Evolutionary conservation across 1,284 basidiomycete species (phyloP).

Genomic region (Ustilago lituana): DNA sequence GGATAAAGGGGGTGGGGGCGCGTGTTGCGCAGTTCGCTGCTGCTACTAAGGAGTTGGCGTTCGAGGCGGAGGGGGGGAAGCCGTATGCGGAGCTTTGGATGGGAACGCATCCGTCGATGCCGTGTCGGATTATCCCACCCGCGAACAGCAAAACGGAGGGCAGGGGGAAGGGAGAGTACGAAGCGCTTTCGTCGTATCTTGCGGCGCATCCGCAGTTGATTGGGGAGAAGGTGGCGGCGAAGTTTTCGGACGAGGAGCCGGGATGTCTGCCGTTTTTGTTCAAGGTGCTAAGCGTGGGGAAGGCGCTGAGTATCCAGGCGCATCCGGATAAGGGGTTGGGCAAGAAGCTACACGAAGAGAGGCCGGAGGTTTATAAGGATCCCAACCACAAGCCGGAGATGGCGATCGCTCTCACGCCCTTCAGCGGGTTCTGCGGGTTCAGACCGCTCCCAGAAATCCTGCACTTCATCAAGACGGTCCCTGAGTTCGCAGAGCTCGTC

Average conservation of each 20-base stretch:
- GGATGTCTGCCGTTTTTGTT: conserved; percentile 63
- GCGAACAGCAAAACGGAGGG: not conserved
- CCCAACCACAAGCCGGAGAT: conserved; percentile 97
- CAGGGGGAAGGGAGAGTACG: not conserved
- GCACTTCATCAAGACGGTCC: conserved; percentile 75
- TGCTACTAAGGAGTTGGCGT: conserved; percentile 42
- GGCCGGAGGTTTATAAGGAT: conserved; percentile 91
- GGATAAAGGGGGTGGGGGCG: conserved; percentile 43
- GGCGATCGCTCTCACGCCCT: conserved; percentile 92
- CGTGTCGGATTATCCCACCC: conserved; percentile 73
- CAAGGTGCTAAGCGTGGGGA: conserved; percentile 79
- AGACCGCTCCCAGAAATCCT: conserved; percentile 79
- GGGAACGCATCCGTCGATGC: conserved; percentile 92
- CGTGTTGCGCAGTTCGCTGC: conserved; percentile 58
- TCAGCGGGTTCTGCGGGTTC: conserved; percentile 91
- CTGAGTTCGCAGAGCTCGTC: conserved; percentile 76
- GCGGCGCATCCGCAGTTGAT: conserved; percentile 47
- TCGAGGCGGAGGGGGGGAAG: conserved; percentile 33
- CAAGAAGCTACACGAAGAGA: conserved; percentile 77
- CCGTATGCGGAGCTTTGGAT: conserved; percentile 77
- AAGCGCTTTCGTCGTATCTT: conserved; percentile 46
- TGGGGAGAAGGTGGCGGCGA: conserved; percentile 29
- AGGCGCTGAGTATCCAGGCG: conserved; percentile 94
- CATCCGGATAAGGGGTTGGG: conserved; percentile 94
- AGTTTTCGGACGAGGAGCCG: conserved; percentile 32